Percentiles rank a stretch among this genome's conserved stretches.
Conservation (phyloP, 1,139 yeast species). For the Hyphopichia pseudoburtonii region DNA sequence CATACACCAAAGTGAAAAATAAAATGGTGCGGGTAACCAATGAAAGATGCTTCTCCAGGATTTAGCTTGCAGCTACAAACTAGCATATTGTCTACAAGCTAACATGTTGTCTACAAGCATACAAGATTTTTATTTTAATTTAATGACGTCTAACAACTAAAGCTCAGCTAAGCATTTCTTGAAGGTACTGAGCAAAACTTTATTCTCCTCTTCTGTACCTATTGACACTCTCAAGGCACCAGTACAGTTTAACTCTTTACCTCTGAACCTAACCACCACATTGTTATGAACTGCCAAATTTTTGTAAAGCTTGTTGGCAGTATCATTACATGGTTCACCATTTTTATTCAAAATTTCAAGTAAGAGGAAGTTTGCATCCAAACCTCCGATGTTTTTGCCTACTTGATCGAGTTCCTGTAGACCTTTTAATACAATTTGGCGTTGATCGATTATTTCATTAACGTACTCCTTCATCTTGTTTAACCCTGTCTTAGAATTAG, state of each 20-base stretch:
- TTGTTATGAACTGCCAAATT: conserved; percentile 67
- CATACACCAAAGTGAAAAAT: too few relatives aligned
- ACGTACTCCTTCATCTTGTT: conserved; percentile 58
- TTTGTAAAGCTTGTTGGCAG: conserved; percentile 67
- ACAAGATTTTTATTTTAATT: too few relatives aligned
- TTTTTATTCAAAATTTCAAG: conserved; percentile 63
- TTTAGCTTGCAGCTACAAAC: too few relatives aligned
- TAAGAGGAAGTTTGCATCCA: conserved; percentile 81
- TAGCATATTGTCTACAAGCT: too few relatives aligned
- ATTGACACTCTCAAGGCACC: conserved; percentile 87
- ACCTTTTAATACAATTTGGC: conserved; percentile 51
- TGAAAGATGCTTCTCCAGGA: too few relatives aligned
- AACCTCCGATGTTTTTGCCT: conserved; percentile 80
- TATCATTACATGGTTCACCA: conserved; percentile 65
- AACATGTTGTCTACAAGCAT: too few relatives aligned
- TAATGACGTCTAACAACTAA: too few relatives aligned
- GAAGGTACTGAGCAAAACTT: conserved; percentile 52
- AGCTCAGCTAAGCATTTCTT: conserved; percentile 17
- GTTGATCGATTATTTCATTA: conserved; percentile 50
- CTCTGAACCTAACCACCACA: conserved; percentile 89
- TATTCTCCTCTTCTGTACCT: conserved; percentile 79
- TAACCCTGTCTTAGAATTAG: conserved; percentile 54
- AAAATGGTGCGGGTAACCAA: too few relatives aligned
- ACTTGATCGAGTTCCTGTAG: conserved; percentile 58
- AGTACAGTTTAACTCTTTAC: conserved; percentile 80